These are phyloP conservation scores for Vitis hybrid DNA, from an alignment of 177 flowering plant genomes.

Conservation along the genomic window DNA sequence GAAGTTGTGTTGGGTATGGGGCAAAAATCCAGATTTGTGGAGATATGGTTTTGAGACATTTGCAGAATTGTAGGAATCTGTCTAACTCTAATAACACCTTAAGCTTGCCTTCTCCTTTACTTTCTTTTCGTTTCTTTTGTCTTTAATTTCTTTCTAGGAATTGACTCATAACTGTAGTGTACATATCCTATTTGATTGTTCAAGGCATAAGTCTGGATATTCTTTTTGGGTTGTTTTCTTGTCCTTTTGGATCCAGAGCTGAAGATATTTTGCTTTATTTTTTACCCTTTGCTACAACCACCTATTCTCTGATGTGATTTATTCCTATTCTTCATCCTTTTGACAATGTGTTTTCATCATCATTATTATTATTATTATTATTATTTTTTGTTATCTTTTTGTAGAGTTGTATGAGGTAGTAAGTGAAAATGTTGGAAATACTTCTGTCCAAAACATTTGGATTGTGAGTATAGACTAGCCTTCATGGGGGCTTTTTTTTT, in stretches of 20 bases:
- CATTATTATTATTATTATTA: no score
- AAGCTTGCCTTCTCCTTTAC: slow-evolving; percentile 7
- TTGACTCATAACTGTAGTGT: slow-evolving; percentile 14
- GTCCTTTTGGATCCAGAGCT: slow-evolving; percentile 1
- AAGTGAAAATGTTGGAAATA: no score
- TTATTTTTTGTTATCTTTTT: no score
- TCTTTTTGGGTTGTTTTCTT: slow-evolving; percentile 10
- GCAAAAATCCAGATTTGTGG: not conserved
- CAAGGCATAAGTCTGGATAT: slow-evolving; percentile 19
- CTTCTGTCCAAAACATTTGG: no score
- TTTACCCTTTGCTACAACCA: not conserved
- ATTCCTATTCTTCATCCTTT: no score
- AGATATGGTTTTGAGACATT: slow-evolving; percentile 15
- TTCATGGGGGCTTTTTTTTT: no score
- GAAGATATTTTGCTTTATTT: not conserved
- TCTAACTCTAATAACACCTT: slow-evolving; percentile 21
- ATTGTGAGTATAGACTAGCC: no score
- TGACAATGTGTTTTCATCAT: no score
- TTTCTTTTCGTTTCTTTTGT: not conserved
- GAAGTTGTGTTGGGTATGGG: slow-evolving; percentile 2
- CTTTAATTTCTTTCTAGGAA: slow-evolving; percentile 2
- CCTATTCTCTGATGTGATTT: not conserved
- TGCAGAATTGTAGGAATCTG: slow-evolving; percentile 16
- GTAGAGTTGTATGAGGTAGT: no score
- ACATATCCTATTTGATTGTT: slow-evolving; percentile 27